phyloP scores from a whole-genome alignment of 768 basidiomycete genomes.

The Scleroderma citrinum region DNA sequence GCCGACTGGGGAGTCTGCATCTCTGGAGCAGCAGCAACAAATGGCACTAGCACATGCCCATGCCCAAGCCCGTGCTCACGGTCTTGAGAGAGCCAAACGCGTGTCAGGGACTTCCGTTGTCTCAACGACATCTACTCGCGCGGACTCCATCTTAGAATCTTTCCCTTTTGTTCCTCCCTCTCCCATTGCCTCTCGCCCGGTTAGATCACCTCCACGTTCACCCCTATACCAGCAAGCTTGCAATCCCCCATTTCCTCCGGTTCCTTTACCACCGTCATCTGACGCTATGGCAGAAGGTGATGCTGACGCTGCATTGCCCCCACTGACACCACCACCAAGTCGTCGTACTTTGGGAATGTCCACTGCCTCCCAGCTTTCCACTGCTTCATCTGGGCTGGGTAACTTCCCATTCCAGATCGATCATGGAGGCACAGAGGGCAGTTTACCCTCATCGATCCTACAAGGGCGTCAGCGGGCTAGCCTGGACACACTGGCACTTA shows the following conservation, averaged over 20 bases:
- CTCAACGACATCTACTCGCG: constrained; percentile 63
- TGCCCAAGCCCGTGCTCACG: constrained; percentile 52
- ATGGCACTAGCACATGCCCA: constrained; percentile 57
- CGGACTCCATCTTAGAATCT: constrained; percentile 80
- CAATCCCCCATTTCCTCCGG: constrained; percentile 7
- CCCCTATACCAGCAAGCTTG: constrained; percentile 58
- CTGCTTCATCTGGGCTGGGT: constrained; percentile 73
- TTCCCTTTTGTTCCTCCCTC: constrained; percentile 90
- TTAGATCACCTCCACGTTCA: constrained; percentile 69
- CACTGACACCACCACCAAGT: constrained; percentile 45
- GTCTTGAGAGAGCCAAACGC: constrained; percentile 39
- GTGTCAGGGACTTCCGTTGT: constrained; percentile 62
- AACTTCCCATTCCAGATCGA: constrained; percentile 88
- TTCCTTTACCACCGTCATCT: neutral
- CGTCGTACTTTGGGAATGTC: constrained; percentile 66
- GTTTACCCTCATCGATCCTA: constrained; percentile 30
- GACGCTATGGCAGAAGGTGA: constrained; percentile 17
- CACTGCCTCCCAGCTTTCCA: constrained; percentile 70
- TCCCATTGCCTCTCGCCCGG: constrained; percentile 77
- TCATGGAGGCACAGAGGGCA: constrained; percentile 40
- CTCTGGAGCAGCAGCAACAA: constrained; percentile 63
- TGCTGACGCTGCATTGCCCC: constrained; percentile 30
- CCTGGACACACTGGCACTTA: constrained; percentile 78
- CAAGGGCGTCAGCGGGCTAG: constrained; percentile 64
- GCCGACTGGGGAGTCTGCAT: constrained; percentile 18